Evolutionary conservation across 148 eudicot genomes (phyloP).

Genomic region (Limonium bicolor): DNA sequence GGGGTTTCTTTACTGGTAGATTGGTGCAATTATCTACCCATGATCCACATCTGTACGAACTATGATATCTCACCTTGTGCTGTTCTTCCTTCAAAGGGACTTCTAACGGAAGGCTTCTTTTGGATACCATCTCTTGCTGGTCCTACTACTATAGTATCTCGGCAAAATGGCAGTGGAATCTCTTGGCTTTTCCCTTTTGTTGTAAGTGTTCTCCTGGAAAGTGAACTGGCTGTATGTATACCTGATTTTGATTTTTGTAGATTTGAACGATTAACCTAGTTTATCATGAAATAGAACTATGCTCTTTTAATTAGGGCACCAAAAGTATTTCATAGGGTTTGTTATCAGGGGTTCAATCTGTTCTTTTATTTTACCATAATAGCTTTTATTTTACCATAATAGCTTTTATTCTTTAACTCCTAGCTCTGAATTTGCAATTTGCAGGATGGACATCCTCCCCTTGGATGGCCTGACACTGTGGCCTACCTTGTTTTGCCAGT

Average conservation of each 20-base stretch:
- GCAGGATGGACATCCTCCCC: slow-evolving; percentile 92
- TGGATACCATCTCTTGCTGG: slow-evolving; percentile 98
- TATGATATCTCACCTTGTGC: neutral
- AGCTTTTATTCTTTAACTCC: neutral
- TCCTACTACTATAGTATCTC: slow-evolving; percentile 78
- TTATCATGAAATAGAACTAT: no score
- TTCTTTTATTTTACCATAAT: neutral
- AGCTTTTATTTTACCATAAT: neutral
- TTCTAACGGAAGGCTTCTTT: slow-evolving; percentile 84
- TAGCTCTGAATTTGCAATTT: no score
- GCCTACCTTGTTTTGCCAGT: slow-evolving; percentile 83
- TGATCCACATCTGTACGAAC: no score
- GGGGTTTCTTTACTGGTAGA: neutral
- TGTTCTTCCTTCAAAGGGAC: slow-evolving; percentile 41
- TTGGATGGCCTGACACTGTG: slow-evolving; percentile 87
- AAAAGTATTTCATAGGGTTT: neutral
- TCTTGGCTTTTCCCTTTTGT: slow-evolving; percentile 94
- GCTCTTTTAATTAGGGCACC: no score
- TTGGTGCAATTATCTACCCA: no score
- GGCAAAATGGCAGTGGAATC: slow-evolving; percentile 78
- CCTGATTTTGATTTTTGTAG: no score
- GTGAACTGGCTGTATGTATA: no score
- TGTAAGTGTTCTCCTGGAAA: slow-evolving; percentile 30
- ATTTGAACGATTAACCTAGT: no score
- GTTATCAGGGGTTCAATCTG: neutral